A percentile compares a stretch with the other conserved stretches of the same genome.
These are phyloP conservation scores for Phytophthora citricola DNA, from an alignment of 352 stramenopile species.

Conservation along the genomic window DNA sequence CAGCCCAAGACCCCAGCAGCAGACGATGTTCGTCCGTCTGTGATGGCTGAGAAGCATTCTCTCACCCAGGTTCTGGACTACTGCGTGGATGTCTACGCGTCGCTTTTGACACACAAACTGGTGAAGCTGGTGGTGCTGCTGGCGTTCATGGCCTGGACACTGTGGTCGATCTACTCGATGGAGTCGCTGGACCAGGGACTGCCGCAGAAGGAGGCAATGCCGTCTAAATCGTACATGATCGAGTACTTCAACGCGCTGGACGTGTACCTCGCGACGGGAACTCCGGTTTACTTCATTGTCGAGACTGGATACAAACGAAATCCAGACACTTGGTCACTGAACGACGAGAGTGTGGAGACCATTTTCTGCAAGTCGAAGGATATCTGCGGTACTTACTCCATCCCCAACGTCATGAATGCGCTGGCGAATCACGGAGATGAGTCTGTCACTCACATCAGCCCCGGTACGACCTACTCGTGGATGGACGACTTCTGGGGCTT, in stretches of 20 bases:
- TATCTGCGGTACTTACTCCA: slow-evolving; percentile 56
- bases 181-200: slow-evolving; percentile 61
- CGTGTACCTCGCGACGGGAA: slow-evolving; percentile 54
- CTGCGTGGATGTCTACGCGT: slow-evolving; percentile 56
- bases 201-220: slow-evolving; percentile 65
- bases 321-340: slow-evolving; percentile 51
- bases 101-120: slow-evolving; percentile 45
- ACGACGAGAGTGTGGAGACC: slow-evolving; percentile 45
- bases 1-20: slow-evolving; percentile 37
- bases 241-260: slow-evolving; percentile 68
- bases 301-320: slow-evolving; percentile 58
- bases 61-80: slow-evolving; percentile 42
- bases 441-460: slow-evolving; percentile 54
- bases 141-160: slow-evolving; percentile 48
- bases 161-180: slow-evolving; percentile 61
- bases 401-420: slow-evolving; percentile 63
- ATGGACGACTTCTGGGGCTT: slow-evolving; percentile 76
- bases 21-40: slow-evolving; percentile 14
- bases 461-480: slow-evolving; percentile 67
- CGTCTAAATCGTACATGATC: slow-evolving; percentile 67
- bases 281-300: slow-evolving; percentile 70
- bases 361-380: slow-evolving; percentile 70
- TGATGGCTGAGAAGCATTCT: slow-evolving; percentile 10
- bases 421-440: slow-evolving; percentile 53
- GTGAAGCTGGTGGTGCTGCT: slow-evolving; percentile 58